Evolutionary conservation across 148 eudicot species (phyloP), one percentile per base, ranked within the genome.

Genomic region (Rhododendron kiyosumense): DNA sequence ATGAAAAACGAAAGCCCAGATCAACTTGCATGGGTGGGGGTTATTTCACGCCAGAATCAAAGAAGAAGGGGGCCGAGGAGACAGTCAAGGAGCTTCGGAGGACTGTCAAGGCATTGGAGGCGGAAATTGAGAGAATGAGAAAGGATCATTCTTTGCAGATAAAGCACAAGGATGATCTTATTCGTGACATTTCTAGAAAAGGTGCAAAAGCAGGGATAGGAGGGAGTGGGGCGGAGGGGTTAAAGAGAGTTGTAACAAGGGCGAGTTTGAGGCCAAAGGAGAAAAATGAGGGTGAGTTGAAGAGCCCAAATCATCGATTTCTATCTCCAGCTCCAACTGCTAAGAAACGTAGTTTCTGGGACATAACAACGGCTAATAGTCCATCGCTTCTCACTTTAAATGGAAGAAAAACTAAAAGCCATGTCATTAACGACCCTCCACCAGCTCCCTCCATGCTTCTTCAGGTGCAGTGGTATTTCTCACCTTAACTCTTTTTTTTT

Each of bases 291-390:
- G 91, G 93, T 34, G 94, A 92, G 28, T 41, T 94, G 74, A 96
- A 85, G 89, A 92, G 92, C 28, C 92, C 94, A 26, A 85, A 93
- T 48, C 86, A 87, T 46, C 89, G 96, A 84, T 92, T 96, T 87
- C 83, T 82, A 24, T 96, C 98, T 81, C 98, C 97, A 82, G 91
- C 83, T 12, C 94, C 94, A 54, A 86, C 90, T 3, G 94, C 94
- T 13, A 96, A 94, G 88, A 96, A 96, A 86, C 91, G 98, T 51
- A 93, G 89, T 48, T 93, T 93, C 82, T 96, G 98, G 98, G 98
- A 96, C 82, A 94, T 96, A 87, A 94, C 98, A 26, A 89, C 97
- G 3, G 97, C 95, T 76, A 96, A 94, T 84, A 96, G 97, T 86
- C 98, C 97, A 88, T 94, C 95, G 7, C 87, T 91, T 63, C 88